Conservation (phyloP, 345 rosid species). For the Lenwebbia sp. region DNA sequence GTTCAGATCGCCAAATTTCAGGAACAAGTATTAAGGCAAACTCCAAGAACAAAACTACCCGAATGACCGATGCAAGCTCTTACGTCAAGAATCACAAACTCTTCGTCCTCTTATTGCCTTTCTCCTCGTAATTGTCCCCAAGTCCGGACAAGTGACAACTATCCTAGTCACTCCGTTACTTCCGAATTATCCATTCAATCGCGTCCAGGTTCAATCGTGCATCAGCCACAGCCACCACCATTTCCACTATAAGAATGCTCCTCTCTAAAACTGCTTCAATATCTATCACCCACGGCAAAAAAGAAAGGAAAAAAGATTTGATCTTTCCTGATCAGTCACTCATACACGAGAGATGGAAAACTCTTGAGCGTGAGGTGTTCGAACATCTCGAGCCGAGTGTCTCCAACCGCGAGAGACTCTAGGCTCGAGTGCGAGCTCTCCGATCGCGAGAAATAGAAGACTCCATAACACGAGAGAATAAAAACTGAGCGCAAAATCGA, state of each 20-base stretch:
- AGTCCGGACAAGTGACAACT: background rate
- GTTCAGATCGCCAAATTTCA: too few relatives aligned
- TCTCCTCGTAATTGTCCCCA: background rate
- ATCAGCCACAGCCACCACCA: background rate
- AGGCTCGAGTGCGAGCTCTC: too few relatives aligned
- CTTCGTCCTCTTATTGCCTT: background rate
- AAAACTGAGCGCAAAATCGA: too few relatives aligned
- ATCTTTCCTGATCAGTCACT: background rate
- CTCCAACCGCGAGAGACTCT: too few relatives aligned
- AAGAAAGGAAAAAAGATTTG: too few relatives aligned
- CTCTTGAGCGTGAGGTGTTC: too few relatives aligned
- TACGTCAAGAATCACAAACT: background rate
- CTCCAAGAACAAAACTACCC: background rate
- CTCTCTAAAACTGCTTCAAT: background rate
- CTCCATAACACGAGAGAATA: too few relatives aligned
- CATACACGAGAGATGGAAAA: too few relatives aligned
- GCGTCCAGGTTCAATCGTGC: background rate
- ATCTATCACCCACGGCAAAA: background rate
- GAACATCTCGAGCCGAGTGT: too few relatives aligned
- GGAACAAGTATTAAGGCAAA: too few relatives aligned
- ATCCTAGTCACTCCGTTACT: background rate
- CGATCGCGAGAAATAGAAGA: too few relatives aligned
- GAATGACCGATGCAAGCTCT: background rate
- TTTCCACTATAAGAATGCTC: background rate
- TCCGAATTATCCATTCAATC: background rate